phyloP scores from a whole-genome alignment of 352 stramenopile genomes.

The Blastocystis hominis region DNA sequence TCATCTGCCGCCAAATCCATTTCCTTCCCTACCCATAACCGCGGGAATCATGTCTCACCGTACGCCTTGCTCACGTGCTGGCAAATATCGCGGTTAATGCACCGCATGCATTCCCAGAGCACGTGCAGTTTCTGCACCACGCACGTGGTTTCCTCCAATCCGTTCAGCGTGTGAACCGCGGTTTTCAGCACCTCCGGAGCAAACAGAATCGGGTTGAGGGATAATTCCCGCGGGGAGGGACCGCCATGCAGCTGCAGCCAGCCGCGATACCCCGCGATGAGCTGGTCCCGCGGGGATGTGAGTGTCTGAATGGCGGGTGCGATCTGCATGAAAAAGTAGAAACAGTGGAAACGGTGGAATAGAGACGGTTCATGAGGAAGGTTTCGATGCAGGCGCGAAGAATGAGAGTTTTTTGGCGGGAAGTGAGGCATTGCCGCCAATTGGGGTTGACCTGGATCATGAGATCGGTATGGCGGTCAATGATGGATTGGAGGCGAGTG shows the following conservation, averaged over 20 bases:
- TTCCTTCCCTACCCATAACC: neutral
- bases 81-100: neutral
- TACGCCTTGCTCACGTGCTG: neutral
- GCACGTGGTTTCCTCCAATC: neutral
- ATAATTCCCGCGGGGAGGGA: neutral
- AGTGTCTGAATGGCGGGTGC: neutral
- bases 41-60: neutral
- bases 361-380: neutral
- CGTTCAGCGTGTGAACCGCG: neutral
- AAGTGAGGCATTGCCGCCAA: neutral
- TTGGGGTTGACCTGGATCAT: neutral
- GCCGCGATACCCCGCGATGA: neutral
- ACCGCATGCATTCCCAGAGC: neutral
- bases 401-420: neutral
- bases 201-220: neutral
- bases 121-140: neutral
- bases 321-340: neutral
- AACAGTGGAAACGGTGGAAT: neutral
- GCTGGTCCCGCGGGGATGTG: neutral
- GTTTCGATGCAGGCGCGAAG: neutral
- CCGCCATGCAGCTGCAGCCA: neutral
- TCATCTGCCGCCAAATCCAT: constrained; percentile 35
- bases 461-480: neutral
- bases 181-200: neutral
- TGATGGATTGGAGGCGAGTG: neutral